Evolutionary conservation across 345 rosid genomes (phyloP).

Genomic region (Anacardium occidentale): DNA sequence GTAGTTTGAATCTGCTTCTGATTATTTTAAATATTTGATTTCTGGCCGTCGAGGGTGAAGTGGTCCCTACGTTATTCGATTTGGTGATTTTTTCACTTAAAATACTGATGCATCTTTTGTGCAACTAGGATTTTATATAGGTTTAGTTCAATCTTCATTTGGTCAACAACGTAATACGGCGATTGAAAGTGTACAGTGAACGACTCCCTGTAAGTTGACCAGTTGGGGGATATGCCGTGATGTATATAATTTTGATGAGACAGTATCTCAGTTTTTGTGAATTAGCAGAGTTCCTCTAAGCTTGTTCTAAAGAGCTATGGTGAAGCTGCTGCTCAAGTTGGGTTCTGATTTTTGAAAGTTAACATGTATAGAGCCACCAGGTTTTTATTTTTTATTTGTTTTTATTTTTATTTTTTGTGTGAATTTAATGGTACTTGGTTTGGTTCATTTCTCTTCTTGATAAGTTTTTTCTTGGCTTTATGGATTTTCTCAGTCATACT

Average conservation of each 20-base stretch:
- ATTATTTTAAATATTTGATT: background rate
- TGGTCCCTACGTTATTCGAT: constrained; percentile 11
- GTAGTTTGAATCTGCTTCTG: constrained; percentile 14
- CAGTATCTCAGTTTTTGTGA: background rate
- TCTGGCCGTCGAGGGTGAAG: background rate
- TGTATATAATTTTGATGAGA: background rate
- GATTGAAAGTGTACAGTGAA: constrained; percentile 11
- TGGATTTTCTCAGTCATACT: background rate
- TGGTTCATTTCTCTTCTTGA: background rate
- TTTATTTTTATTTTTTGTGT: too few relatives aligned
- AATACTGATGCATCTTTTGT: background rate
- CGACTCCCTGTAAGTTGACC: background rate
- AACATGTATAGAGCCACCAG: background rate
- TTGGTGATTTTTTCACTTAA: background rate
- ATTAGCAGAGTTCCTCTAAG: background rate
- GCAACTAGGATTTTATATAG: constrained; percentile 15
- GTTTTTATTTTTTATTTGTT: background rate
- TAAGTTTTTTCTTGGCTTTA: background rate
- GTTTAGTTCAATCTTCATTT: background rate
- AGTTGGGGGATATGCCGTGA: background rate
- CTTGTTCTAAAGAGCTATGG: background rate
- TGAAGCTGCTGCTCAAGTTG: background rate
- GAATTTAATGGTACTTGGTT: background rate
- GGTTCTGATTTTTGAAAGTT: background rate
- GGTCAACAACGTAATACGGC: constrained; percentile 9